Base-by-base conservation (phyloP, 441 rosid genomes). In the Adansonia rubrostipa region DNA sequence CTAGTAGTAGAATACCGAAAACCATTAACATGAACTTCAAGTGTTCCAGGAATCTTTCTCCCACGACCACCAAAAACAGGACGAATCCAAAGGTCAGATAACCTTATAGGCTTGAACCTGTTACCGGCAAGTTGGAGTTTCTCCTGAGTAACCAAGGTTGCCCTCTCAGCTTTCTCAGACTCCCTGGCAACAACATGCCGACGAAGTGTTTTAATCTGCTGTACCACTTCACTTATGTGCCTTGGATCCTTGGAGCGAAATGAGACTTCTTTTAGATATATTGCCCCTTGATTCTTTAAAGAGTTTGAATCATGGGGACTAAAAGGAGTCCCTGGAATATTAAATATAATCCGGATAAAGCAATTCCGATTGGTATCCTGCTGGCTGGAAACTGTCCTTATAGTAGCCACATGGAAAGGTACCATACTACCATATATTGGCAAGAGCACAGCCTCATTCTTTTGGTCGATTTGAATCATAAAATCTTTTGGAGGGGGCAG, bases 141-240 rank as follows among this genome's bases (percentile, higher is more conserved):
- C 79, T 95, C 99, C 82, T 91, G 98, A 13, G 91, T 91, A 74
- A 95, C 98, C 85, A 95, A 81, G 20, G 98, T 93, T n/a, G 98
- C 99, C 85, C 99, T 87, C 86, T 95, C 98, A 79, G 94, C 96
- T 84, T 92, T 88, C 80, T 92, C 98, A 4, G 95, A 92, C 81
- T 93, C 99, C 74, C 98, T 85, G 17, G 93, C 86, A 82, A 84
- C 71, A 8, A 92, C 96, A 50, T 89, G 97, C 73, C 97, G 85
- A 61, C 93, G 85, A 40, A 95, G 95, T 28, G 96, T 86, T 76
- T 89, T 90, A 68, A 92, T 92, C 75, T 45, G 61, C 80, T 87
- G 91, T 14, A 90, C 96, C 24, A 86, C 94, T 83, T 92, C 93
- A 61, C 92, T 88, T 8, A 85, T 86, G 83, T 90, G 94, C 79